phyloP scores from a whole-genome alignment of 768 basidiomycete species.

The Boletellus ananiceps region DNA sequence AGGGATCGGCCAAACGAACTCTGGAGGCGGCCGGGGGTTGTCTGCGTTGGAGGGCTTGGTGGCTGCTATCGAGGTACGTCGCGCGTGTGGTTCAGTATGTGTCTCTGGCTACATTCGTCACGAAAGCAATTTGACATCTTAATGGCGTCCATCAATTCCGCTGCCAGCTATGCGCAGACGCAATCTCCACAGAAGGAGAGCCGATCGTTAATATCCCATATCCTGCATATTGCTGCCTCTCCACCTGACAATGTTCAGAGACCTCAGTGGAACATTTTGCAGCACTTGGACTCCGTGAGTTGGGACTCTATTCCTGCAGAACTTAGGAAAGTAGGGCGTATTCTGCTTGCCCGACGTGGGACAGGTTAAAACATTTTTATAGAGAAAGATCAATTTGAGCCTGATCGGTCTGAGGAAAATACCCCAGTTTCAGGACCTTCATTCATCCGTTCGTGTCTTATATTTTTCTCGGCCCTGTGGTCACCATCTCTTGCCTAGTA shows the following conservation, averaged over 20 bases:
- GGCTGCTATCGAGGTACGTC: conserved; percentile 60
- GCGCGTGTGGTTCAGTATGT: not conserved
- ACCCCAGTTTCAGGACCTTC: conserved; percentile 47
- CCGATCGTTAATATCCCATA: conserved; percentile 36
- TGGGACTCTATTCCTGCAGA: conserved; percentile 63
- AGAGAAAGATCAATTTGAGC: conserved; percentile 61
- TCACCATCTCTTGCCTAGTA: conserved; percentile 13
- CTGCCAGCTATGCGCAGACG: conserved; percentile 8
- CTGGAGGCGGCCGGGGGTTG: conserved; percentile 49
- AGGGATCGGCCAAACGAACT: conserved; percentile 54
- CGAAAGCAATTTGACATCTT: conserved; percentile 41
- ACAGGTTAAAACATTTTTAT: not conserved
- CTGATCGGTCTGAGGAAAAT: conserved; percentile 45
- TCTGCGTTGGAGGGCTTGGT: conserved; percentile 69
- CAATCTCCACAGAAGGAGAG: conserved; percentile 27
- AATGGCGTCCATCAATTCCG: conserved; percentile 15
- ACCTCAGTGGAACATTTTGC: conserved; percentile 51
- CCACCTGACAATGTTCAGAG: conserved; percentile 50
- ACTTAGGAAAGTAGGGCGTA: conserved; percentile 49
- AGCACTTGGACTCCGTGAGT: conserved; percentile 44
- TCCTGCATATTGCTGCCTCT: conserved; percentile 59
- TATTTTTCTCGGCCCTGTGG: not conserved
- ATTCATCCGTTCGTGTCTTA: conserved; percentile 40
- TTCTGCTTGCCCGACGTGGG: not conserved
- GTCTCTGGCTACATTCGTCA: conserved; percentile 20